Evolutionary conservation across 176 grass and related monocot genomes (phyloP).

Genomic region (Lolium perenne): DNA sequence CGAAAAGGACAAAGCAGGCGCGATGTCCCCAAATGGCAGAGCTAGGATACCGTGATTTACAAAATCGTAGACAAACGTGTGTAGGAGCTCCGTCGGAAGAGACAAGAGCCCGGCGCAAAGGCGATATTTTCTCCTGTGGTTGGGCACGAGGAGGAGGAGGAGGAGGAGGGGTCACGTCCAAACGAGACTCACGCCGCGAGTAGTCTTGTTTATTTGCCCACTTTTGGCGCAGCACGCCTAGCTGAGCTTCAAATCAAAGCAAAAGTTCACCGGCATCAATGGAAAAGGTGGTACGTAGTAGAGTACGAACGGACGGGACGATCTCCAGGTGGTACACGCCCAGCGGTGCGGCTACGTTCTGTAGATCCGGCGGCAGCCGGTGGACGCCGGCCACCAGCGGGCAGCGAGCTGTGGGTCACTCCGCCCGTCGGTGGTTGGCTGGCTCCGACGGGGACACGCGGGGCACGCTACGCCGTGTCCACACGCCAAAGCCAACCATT

Average conservation of each 20-base stretch:
- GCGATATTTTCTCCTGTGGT: background rate
- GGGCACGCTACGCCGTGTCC: slow-evolving; percentile 9
- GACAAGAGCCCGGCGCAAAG: background rate
- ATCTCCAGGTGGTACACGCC: background rate
- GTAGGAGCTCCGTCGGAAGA: background rate
- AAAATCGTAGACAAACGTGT: background rate
- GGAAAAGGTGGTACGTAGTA: background rate
- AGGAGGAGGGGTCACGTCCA: background rate
- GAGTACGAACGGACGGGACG: background rate
- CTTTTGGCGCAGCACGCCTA: background rate
- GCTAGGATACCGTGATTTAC: background rate
- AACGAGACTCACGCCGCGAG: background rate
- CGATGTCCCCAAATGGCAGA: background rate
- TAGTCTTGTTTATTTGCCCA: background rate
- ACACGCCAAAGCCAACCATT: slow-evolving; percentile 2
- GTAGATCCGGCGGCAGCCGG: too few species aligned
- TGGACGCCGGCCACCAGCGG: background rate
- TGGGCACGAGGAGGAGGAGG: background rate
- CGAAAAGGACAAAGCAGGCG: background rate
- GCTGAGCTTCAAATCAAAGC: background rate
- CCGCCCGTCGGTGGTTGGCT: background rate
- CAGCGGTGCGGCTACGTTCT: background rate
- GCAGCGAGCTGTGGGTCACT: background rate
- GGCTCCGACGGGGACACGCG: slow-evolving; percentile 21
- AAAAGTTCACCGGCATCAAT: background rate